phyloP scores from a whole-genome alignment of 495 filamentous ascomycete genomes.

The Xylaria venustula region DNA sequence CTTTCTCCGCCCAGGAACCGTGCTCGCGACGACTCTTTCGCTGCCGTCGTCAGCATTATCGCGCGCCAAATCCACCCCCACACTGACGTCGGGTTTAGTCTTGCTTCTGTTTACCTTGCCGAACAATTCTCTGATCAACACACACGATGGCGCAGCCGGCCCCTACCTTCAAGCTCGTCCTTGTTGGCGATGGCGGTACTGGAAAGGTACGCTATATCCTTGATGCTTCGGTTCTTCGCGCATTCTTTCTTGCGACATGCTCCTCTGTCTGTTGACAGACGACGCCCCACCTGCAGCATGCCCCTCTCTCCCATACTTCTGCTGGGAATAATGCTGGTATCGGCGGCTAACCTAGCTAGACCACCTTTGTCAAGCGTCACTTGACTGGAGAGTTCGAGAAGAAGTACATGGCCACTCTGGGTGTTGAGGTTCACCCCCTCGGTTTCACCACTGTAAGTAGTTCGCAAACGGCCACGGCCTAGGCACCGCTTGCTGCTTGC shows the following conservation, averaged over 20 bases:
- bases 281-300: conserved; percentile 22
- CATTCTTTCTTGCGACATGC: conserved; percentile 14
- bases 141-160: conserved; percentile 54
- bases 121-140: conserved; percentile 19
- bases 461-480: conserved; percentile 28
- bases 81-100: conserved; percentile 34
- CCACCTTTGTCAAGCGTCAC: conserved; percentile 99
- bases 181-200: conserved; percentile 99
- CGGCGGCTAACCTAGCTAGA: conserved; percentile 56
- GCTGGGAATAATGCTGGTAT: conserved; percentile 12
- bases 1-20: not conserved
- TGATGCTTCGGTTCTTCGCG: not conserved
- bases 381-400: conserved; percentile 99
- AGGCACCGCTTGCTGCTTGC: too few relatives aligned
- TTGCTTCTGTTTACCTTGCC: conserved; percentile 40
- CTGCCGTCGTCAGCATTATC: conserved; percentile 3
- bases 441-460: conserved; percentile 84
- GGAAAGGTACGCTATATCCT: conserved; percentile 79
- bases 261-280: conserved; percentile 19
- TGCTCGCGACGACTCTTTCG: not conserved
- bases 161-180: conserved; percentile 98
- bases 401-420: conserved; percentile 99
- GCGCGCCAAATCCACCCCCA: conserved; percentile 13
- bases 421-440: conserved; percentile 98
- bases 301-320: conserved; percentile 16